Percentiles rank a stretch among this genome's conserved stretches.
Evolutionary conservation across 2,329 filamentous ascomycete species (phyloP).

Genomic region (Fusarium sp.): DNA sequence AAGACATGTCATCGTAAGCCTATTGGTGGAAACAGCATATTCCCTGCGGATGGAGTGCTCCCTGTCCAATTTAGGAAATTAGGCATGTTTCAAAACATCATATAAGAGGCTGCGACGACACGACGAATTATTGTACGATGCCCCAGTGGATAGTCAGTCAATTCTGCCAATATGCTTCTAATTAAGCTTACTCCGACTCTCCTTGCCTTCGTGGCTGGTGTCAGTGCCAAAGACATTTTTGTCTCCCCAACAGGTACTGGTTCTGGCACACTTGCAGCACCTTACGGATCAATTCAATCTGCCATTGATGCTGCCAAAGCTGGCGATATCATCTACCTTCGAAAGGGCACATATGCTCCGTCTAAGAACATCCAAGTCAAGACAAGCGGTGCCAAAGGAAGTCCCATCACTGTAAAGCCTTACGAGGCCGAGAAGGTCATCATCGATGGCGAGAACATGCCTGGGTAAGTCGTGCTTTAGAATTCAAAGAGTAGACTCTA

Average conservation of each 20-base stretch:
- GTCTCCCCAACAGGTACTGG: conserved; percentile 58
- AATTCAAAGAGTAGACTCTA: not conserved
- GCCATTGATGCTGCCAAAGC: conserved; percentile 58
- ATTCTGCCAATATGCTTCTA: conserved; percentile 14
- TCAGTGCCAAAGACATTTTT: conserved; percentile 53
- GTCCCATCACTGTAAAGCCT: conserved; percentile 55
- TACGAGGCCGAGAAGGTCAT: conserved; percentile 58
- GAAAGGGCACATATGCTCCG: conserved; percentile 59
- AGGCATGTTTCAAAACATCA: not conserved
- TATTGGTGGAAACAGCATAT: conserved; percentile 33
- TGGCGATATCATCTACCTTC: conserved; percentile 59
- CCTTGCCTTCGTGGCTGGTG: conserved; percentile 17
- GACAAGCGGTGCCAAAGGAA: conserved; percentile 54
- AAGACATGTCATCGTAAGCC: not conserved
- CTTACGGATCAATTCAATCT: conserved; percentile 59
- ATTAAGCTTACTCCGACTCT: conserved; percentile 28
- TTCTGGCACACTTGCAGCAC: conserved; percentile 53
- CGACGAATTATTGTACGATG: not conserved
- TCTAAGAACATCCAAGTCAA: conserved; percentile 61
- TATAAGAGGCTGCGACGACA: not conserved
- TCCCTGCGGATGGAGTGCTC: conserved; percentile 18
- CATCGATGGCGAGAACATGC: conserved; percentile 56
- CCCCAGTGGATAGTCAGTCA: not conserved
- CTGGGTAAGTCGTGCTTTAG: conserved; percentile 9
- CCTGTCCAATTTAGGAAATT: conserved; percentile 12